phyloP scores from a whole-genome alignment of 805 yeast genomes.

The Grigorovia jiainica region DNA sequence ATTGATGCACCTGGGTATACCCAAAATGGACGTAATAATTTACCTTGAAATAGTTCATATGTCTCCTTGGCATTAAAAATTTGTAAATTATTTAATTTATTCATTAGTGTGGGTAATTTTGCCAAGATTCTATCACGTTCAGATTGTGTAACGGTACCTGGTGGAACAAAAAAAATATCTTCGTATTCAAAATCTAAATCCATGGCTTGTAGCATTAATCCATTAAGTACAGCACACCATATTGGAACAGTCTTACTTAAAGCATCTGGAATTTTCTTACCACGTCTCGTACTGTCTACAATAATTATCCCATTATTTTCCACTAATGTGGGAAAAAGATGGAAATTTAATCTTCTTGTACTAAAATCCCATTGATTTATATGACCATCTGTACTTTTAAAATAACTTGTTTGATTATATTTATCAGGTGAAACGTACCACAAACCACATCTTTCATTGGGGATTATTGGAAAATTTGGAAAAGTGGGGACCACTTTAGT shows the following conservation, averaged over 20 bases:
- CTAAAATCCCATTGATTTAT: conserved; percentile 73
- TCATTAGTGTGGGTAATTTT: conserved; percentile 41
- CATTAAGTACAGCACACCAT: conserved; percentile 78
- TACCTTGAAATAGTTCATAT: conserved; percentile 27
- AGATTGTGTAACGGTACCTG: conserved; percentile 42
- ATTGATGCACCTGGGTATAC: conserved; percentile 43
- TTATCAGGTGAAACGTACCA: conserved; percentile 61
- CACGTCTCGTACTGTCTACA: conserved; percentile 80
- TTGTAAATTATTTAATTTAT: conserved; percentile 33
- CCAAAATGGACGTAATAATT: conserved; percentile 62
- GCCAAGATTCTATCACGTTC: conserved; percentile 45
- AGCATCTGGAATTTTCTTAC: conserved; percentile 81
- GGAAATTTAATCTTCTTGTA: conserved; percentile 62
- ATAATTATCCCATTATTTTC: conserved; percentile 42
- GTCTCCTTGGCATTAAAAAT: conserved; percentile 31
- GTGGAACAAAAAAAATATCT: conserved; percentile 41
- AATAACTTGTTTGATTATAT: conserved; percentile 47
- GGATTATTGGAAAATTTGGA: conserved; percentile 39
- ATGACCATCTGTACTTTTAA: conserved; percentile 91
- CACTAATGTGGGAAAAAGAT: conserved; percentile 44
- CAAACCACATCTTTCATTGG: conserved; percentile 79
- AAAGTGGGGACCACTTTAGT: conserved; percentile 27
- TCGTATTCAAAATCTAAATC: conserved; percentile 6
- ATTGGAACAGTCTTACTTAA: conserved; percentile 80
- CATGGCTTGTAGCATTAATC: conserved; percentile 35